Evolutionary conservation across 2,329 filamentous ascomycete genomes (phyloP).

Genomic region (Bimuria novae-zelandiae): DNA sequence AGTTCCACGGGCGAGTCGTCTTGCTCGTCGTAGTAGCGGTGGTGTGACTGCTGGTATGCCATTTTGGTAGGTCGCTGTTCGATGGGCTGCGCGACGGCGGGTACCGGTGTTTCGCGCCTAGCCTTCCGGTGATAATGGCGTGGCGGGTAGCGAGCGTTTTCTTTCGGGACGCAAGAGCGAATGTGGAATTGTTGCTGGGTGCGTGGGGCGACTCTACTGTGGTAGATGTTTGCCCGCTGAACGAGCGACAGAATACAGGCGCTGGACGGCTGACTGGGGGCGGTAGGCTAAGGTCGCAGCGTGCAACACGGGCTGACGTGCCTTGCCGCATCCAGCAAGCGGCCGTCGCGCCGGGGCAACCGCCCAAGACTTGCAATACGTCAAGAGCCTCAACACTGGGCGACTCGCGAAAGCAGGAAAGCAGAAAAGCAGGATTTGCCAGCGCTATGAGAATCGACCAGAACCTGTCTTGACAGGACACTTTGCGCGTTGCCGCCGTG

Average conservation of each 20-base stretch:
- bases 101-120: neutral
- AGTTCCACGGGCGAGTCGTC: slow-evolving; percentile 29
- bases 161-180: neutral
- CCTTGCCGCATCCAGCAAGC: neutral
- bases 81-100: neutral
- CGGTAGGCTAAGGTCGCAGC: neutral
- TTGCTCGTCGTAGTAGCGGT: slow-evolving; percentile 24
- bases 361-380: neutral
- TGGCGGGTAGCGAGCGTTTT: neutral
- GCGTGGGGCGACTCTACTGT: neutral
- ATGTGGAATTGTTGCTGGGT: neutral
- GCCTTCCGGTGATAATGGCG: neutral
- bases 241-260: neutral
- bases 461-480: neutral
- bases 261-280: neutral
- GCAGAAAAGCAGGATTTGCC: slow-evolving; percentile 7
- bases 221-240: too few species aligned
- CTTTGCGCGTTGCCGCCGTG: neutral
- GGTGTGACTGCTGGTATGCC: slow-evolving; percentile 29
- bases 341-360: slow-evolving; percentile 1
- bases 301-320: neutral
- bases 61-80: slow-evolving; percentile 12
- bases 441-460: neutral
- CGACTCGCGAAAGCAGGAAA: too few species aligned
- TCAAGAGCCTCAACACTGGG: slow-evolving; percentile 1